Percentiles rank a stretch among this genome's conserved stretches.
Evolutionary conservation across 139 green algal genomes (phyloP).

Genomic region (Microglena sp.): DNA sequence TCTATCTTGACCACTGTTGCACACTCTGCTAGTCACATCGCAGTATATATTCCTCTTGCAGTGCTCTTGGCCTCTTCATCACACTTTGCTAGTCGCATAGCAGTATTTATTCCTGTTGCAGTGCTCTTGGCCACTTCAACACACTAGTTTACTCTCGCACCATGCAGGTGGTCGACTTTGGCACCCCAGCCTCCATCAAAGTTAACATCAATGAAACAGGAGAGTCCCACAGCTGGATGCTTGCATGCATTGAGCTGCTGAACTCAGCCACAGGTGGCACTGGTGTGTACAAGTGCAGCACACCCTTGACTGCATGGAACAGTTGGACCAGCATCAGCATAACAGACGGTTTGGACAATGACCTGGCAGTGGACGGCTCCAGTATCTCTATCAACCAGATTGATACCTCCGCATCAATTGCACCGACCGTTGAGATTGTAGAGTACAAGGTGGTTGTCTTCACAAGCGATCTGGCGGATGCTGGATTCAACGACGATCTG

Average conservation of each 20-base stretch:
- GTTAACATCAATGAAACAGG: too few species aligned
- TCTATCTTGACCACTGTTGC: too few species aligned
- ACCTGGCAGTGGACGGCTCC: constrained; percentile 11
- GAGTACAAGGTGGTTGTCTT: constrained; percentile 4
- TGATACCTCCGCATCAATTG: not conserved
- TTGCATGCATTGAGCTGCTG: not conserved
- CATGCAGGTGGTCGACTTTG: too few species aligned
- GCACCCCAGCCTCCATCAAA: too few species aligned
- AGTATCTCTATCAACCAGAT: not conserved
- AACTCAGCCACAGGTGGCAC: not conserved
- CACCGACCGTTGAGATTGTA: not conserved
- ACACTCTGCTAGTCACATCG: too few species aligned
- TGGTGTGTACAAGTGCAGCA: constrained; percentile 4
- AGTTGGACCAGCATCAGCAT: not conserved
- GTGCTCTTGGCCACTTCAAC: too few species aligned
- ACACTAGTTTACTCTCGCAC: too few species aligned
- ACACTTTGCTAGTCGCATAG: too few species aligned
- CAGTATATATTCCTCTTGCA: too few species aligned
- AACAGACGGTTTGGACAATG: not conserved
- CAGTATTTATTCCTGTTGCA: too few species aligned
- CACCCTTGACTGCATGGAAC: not conserved
- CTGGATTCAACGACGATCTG: constrained; percentile 13
- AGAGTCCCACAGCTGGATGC: not conserved
- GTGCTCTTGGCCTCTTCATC: too few species aligned
- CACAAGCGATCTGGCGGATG: not conserved